phyloP scores from a whole-genome alignment of 169 alveolate genomes.

The Eimeria sp. region DNA sequence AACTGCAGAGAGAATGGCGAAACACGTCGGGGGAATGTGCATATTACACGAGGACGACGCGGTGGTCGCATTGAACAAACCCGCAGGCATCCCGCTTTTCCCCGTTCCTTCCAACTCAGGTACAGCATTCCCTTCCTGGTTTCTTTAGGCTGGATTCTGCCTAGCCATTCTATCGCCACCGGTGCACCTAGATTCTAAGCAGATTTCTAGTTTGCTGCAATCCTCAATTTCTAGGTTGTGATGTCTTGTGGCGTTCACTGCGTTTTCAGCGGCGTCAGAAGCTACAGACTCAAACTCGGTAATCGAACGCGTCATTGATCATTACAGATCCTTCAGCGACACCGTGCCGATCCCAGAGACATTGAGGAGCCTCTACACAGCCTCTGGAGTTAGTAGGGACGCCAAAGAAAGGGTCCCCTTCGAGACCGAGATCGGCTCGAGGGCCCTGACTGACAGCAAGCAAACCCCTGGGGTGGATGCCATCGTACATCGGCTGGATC shows the following conservation, averaged over 20 bases:
- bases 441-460: background rate
- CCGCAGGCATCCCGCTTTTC: conserved; percentile 65
- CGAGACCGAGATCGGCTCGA: background rate
- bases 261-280: conserved; percentile 8
- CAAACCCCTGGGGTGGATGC: background rate
- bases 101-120: conserved; percentile 53
- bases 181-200: background rate
- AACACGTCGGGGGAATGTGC: background rate
- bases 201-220: background rate
- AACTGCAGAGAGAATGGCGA: background rate
- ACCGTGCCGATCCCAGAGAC: conserved; percentile 28
- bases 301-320: conserved; percentile 15
- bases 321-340: conserved; percentile 5
- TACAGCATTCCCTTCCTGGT: background rate
- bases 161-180: background rate
- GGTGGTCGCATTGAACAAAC: conserved; percentile 78
- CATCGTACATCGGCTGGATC: conserved; percentile 80
- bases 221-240: background rate
- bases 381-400: background rate
- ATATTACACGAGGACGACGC: conserved; percentile 75
- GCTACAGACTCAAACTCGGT: conserved; percentile 22
- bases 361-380: background rate
- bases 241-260: background rate
- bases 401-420: background rate
- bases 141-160: background rate